Evolutionary conservation across 805 yeast genomes (phyloP).

Genomic region (Metschnikowia cubensis): DNA sequence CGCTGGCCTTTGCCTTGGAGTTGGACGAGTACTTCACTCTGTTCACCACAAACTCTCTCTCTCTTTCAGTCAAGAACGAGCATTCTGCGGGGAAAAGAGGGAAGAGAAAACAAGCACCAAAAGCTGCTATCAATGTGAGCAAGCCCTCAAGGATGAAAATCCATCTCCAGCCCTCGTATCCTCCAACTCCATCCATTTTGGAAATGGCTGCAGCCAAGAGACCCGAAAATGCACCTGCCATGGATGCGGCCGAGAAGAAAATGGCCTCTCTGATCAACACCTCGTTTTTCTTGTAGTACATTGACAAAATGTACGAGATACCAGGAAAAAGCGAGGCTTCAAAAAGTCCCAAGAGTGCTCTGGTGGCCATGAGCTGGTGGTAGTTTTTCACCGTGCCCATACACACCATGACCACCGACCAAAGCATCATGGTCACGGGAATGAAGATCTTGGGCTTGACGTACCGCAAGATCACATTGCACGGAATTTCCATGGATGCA

Average conservation of each 20-base stretch:
- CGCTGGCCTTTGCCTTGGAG: not conserved
- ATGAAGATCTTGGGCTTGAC: conserved; percentile 66
- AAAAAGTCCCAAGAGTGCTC: conserved; percentile 62
- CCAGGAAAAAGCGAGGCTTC: conserved; percentile 77
- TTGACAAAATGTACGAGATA: conserved; percentile 63
- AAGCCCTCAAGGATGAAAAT: conserved; percentile 17
- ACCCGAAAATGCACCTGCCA: conserved; percentile 79
- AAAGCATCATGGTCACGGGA: conserved; percentile 52
- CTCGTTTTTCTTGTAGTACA: conserved; percentile 61
- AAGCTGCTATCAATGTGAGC: conserved; percentile 9
- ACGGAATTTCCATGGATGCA: conserved; percentile 57
- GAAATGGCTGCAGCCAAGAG: conserved; percentile 64
- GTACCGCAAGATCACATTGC: conserved; percentile 57
- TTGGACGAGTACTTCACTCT: conserved; percentile 11
- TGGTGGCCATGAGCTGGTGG: conserved; percentile 56
- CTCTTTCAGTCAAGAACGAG: conserved; percentile 10
- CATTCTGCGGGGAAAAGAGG: conserved; percentile 12
- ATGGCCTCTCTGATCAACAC: conserved; percentile 66
- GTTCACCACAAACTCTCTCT: conserved; percentile 13
- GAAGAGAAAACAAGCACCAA: conserved; percentile 8
- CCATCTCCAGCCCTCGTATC: conserved; percentile 19
- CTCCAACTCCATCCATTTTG: conserved; percentile 42
- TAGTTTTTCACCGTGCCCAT: conserved; percentile 61
- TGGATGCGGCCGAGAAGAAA: conserved; percentile 66
- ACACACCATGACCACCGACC: conserved; percentile 61